phyloP scores from a whole-genome alignment of 2,329 filamentous ascomycete genomes.

The Penicillium hesseltinei region DNA sequence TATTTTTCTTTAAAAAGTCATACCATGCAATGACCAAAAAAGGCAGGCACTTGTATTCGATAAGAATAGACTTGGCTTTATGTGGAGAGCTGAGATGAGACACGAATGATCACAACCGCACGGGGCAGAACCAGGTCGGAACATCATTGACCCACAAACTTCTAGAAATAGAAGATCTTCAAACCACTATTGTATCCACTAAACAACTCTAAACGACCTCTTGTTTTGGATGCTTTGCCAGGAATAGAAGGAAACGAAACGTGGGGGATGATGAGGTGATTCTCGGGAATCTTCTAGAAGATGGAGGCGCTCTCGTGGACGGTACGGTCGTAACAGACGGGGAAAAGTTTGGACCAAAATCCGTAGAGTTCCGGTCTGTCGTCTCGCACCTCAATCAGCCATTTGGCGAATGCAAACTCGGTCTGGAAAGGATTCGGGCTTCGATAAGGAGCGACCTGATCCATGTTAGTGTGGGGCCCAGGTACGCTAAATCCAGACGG shows the following conservation, averaged over 20 bases:
- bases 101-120: background rate
- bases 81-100: conserved; percentile 6
- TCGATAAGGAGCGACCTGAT: conserved; percentile 31
- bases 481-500: background rate
- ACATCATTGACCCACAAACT: background rate
- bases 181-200: background rate
- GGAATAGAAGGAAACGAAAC: background rate
- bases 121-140: background rate
- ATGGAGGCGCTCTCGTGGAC: conserved; percentile 30
- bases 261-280: background rate
- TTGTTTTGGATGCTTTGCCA: background rate
- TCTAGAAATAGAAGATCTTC: background rate
- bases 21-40: background rate
- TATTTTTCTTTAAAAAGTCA: background rate
- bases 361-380: conserved; percentile 23
- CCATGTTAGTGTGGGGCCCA: background rate
- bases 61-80: conserved; percentile 4
- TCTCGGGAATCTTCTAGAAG: conserved; percentile 11
- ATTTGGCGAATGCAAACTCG: conserved; percentile 32
- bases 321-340: conserved; percentile 33
- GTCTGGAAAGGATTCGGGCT: conserved; percentile 31
- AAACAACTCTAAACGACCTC: background rate
- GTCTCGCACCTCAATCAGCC: conserved; percentile 30
- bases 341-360: conserved; percentile 36
- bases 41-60: background rate